Base-by-base conservation (phyloP, 805 yeast genomes). In the Saturnispora hagleri region DNA sequence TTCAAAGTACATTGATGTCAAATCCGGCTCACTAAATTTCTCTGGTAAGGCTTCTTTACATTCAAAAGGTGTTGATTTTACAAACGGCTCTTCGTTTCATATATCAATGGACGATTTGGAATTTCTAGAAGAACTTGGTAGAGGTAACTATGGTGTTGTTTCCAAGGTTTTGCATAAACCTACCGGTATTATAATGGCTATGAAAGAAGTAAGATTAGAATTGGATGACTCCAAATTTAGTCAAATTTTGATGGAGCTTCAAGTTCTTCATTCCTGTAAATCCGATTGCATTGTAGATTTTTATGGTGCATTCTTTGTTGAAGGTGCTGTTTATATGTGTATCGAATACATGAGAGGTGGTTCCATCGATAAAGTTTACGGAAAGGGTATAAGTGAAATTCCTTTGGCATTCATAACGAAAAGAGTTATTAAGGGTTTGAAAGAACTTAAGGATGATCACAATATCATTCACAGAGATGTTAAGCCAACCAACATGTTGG, bases 301-400 rank as follows among this genome's bases (percentile, higher is more conserved):
- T 61, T 93, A 87, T 63, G 99, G 99, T 43, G 99, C 99, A 1
- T 91, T 91, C 63, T 93, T 91, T 64, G 89, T 89, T 33, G 99
- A 93, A 69, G 97, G 97, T 46, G 96, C 97, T 0, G 99, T 91
- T 27, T 93, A 90, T 69, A 89, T 91, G 88, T 93, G 98, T 70
- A 91, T 91, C 79, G 99, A 91, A 69, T 88, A 82, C 66, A 91
- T 91, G 99, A 95, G 89, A 66, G 97, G 96, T 46, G 96, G 97
- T 0, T 88, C 97, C 0, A 70, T 91, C 53, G 97, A 91, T 68
- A 87, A 86, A 62, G 74, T 90, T 15, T 91, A 89, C 67, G 84
- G 81, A 3, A 73, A 71, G 46, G 89, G 90, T 42, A 73, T 86
- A 33, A 85, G 83, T 56, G 99, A 91, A 64, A 78, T 81, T 6